These are phyloP conservation scores for Suillus bovinus DNA, from an alignment of 768 basidiomycete genomes.

Conservation along the genomic window DNA sequence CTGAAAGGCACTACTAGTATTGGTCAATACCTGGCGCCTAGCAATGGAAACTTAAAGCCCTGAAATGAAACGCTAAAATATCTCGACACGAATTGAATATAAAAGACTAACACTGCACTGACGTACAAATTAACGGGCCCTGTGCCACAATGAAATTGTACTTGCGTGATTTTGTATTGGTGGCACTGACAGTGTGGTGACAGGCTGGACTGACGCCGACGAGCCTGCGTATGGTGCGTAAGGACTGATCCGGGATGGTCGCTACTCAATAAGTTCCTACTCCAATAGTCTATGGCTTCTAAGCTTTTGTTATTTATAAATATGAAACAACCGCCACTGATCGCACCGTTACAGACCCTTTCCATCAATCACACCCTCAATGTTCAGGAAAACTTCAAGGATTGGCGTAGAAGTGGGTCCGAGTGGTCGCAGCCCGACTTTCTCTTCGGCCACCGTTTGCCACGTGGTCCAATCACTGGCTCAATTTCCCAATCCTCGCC, in stretches of 20 bases:
- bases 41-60: background rate
- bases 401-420: background rate
- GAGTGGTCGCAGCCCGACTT: slow-evolving; percentile 29
- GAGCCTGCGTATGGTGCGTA: background rate
- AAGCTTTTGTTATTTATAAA: background rate
- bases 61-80: background rate
- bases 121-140: background rate
- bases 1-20: background rate
- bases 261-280: background rate
- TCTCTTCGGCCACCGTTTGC: slow-evolving; percentile 65
- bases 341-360: background rate
- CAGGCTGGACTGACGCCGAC: background rate
- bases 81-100: background rate
- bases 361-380: background rate
- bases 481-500: slow-evolving; percentile 92
- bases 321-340: background rate
- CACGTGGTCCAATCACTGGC: slow-evolving; percentile 81
- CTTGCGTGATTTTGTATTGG: too few relatives aligned
- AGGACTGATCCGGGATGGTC: background rate
- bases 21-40: background rate
- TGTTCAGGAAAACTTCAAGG: background rate
- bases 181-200: background rate
- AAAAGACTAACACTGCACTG: background rate
- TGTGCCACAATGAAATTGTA: too few relatives aligned
- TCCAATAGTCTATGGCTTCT: background rate